Evolutionary conservation across 23 red algal genomes (phyloP).

Genomic region (Pyropia yezoensis): DNA sequence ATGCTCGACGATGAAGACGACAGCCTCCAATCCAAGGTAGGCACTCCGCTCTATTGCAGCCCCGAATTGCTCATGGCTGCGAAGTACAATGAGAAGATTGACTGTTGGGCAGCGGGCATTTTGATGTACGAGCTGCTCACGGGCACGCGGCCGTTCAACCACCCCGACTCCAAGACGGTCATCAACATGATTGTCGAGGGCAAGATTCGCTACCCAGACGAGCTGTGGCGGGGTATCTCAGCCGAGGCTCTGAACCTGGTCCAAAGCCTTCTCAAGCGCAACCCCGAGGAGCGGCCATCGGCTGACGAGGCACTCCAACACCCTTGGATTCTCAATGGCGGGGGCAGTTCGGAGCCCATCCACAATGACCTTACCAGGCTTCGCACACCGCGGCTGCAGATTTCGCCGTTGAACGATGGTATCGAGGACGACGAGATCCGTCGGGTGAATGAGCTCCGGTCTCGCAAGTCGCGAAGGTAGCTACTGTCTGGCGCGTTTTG

Average conservation of each 20-base stretch:
- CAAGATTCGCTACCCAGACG: constrained; percentile 32
- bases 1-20: constrained; percentile 24
- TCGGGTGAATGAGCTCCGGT: too few relatives aligned
- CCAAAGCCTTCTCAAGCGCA: constrained; percentile 51
- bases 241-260: constrained; percentile 51
- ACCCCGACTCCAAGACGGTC: constrained; percentile 57
- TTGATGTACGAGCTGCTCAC: constrained; percentile 73
- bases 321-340: constrained; percentile 74
- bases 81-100: constrained; percentile 55
- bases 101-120: constrained; percentile 76
- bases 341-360: constrained; percentile 37
- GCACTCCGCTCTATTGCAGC: constrained; percentile 58
- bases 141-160: constrained; percentile 68
- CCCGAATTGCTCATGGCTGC: constrained; percentile 65
- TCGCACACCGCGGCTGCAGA: too few relatives aligned
- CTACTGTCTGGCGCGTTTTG: too few relatives aligned
- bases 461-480: too few relatives aligned
- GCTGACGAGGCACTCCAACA: constrained; percentile 65
- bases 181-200: constrained; percentile 55
- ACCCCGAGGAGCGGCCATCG: constrained; percentile 46
- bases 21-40: constrained; percentile 54
- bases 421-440: too few relatives aligned
- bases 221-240: constrained; percentile 44
- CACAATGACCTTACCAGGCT: constrained; percentile 46
- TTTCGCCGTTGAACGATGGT: too few relatives aligned